phyloP scores from a whole-genome alignment of 306 rosid genomes.

The Calophaca sinica region DNA sequence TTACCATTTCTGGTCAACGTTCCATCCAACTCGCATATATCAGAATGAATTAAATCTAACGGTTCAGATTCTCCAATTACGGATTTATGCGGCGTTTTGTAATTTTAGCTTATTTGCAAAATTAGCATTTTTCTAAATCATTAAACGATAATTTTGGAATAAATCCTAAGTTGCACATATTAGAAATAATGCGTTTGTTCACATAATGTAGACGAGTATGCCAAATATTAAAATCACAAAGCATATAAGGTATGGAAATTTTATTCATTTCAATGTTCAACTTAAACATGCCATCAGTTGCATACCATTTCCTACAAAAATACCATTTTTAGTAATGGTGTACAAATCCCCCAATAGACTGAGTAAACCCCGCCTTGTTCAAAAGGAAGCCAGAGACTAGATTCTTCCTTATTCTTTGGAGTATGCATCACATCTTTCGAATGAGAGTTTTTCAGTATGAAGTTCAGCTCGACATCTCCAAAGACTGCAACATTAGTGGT shows the following conservation, averaged over 20 bases:
- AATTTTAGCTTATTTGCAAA: too few species aligned
- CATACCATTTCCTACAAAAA: not conserved
- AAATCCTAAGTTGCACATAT: too few species aligned
- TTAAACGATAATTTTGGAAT: too few species aligned
- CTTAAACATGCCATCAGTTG: not conserved
- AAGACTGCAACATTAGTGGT: too few species aligned
- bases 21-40: not conserved
- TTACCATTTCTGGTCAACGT: not conserved
- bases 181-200: too few species aligned
- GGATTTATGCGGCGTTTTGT: too few species aligned
- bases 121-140: too few species aligned
- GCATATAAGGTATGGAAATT: not conserved
- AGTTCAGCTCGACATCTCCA: too few species aligned
- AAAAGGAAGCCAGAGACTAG: not conserved
- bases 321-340: not conserved
- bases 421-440: not conserved
- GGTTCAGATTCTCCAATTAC: too few species aligned
- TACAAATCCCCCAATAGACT: not conserved
- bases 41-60: not conserved
- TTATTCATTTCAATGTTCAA: not conserved
- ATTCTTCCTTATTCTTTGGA: not conserved
- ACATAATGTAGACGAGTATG: too few species aligned
- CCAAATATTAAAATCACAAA: too few species aligned
- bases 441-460: too few species aligned
- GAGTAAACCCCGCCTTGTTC: not conserved